Evolutionary conservation across 73 alveolate genomes (phyloP), one percentile per base, ranked within the genome.

Genomic region (Paramecium bursaria): DNA sequence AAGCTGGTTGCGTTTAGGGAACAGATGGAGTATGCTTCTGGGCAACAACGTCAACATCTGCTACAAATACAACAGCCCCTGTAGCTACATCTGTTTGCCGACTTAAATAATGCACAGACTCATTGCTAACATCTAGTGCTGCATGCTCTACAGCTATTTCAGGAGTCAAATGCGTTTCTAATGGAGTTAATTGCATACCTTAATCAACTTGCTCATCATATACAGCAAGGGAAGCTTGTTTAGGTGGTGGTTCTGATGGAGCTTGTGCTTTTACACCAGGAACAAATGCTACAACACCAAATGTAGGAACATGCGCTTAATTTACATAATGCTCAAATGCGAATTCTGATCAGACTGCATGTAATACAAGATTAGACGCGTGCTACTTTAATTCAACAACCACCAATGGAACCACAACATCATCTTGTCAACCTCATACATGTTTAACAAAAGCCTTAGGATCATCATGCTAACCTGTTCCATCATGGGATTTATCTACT

Each of bases 1-100:
- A 67, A 67, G 60, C 82, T 15, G 82, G 82, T 33, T 67, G 82
- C 22, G 82, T 42, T 39, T 33, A 67, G 19, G 50, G 57, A 39
- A 11, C 23, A 21, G 13, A 11, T 17, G 35, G 35, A 7, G 82
- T 26, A 21, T 67, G 82, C 22, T 9, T 11, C 9, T 67, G 82
- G 82, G 55, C 33, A 21, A 14, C 47, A 14, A 15, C 60, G 5
- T 31, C 42, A 15, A 57, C 47, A 14, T 67, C 33, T 19, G 82
- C 44, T 1, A 39, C 33, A 67, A 57, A 57, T 19, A 44, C 21
- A 0, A 35, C 33, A 42, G 7, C 55, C 0, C n/a, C n/a, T n/a
- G n/a, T n/a, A n/a, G n/a, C 13, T 4, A 25, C 49, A 48, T 11
- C 7, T n/a, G 61, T 26, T 2, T 67, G 82, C 33, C 0, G 57